Conservation (phyloP, 164 flowering plant species). For the Berberis thunbergii region DNA sequence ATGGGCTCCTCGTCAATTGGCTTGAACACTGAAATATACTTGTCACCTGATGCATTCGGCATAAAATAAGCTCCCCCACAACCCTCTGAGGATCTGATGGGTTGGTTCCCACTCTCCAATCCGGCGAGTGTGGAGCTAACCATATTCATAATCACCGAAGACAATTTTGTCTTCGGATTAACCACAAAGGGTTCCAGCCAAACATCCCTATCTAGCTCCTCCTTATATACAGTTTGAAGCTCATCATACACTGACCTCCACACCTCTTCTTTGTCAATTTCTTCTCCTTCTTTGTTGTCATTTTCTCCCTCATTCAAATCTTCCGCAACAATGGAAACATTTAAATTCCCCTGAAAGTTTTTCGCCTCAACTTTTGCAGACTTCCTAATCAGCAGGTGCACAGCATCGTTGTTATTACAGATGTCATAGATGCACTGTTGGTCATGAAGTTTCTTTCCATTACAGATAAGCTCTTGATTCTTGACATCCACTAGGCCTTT, state of each 20-base stretch:
- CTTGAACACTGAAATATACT: conserved; percentile 52
- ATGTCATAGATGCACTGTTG: conserved; percentile 41
- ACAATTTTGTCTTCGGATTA: conserved; percentile 30
- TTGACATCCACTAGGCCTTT: conserved; percentile 30
- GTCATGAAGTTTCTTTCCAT: conserved; percentile 56
- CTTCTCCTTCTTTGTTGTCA: conserved; percentile 11
- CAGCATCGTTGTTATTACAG: conserved; percentile 37
- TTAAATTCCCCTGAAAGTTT: conserved; percentile 38
- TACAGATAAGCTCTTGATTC: conserved; percentile 41
- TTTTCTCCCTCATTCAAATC: conserved; percentile 12
- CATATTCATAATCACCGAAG: conserved; percentile 32
- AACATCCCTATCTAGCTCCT: conserved; percentile 26
- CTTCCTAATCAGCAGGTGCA: conserved; percentile 47
- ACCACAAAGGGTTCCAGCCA: conserved; percentile 43
- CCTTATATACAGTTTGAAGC: conserved; percentile 11
- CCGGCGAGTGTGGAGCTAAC: conserved; percentile 44
- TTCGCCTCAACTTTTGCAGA: conserved; percentile 47
- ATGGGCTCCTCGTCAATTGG: conserved; percentile 79
- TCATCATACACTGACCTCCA: conserved; percentile 7
- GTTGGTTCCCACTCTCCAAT: conserved; percentile 42
- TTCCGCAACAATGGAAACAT: conserved; percentile 44
- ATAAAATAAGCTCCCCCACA: conserved; percentile 75
- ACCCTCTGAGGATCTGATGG: conserved; percentile 56
- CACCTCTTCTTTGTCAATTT: conserved; percentile 9
- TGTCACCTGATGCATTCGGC: conserved; percentile 36